phyloP scores from a whole-genome alignment of 1,284 basidiomycete species.

The Trametes hirsuta region DNA sequence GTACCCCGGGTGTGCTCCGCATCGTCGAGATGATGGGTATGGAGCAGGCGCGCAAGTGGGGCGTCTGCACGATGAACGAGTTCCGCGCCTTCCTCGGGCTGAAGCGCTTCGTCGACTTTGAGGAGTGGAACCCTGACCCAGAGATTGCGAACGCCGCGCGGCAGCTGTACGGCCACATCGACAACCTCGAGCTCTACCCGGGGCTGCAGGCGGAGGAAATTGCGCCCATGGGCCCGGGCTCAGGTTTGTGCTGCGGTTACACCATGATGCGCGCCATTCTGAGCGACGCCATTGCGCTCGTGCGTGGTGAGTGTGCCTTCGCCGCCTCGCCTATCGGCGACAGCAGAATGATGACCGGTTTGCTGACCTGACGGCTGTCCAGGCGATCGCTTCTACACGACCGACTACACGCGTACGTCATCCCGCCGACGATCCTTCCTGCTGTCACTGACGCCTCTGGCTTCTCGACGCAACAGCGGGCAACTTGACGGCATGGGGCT shows the following conservation, averaged over 20 bases:
- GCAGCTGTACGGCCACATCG: constrained; percentile 72
- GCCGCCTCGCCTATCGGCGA: too few species aligned
- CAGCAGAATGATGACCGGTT: too few species aligned
- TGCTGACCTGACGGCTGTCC: constrained; percentile 14
- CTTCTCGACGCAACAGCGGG: constrained; percentile 44
- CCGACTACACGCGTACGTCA: constrained; percentile 64
- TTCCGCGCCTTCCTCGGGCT: constrained; percentile 61
- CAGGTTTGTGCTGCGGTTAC: constrained; percentile 85
- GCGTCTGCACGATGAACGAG: constrained; percentile 73
- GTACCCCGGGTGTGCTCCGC: constrained; percentile 69
- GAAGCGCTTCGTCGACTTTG: constrained; percentile 60
- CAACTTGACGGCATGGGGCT: constrained; percentile 80
- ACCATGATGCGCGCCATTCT: constrained; percentile 87
- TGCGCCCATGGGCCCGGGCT: constrained; percentile 62
- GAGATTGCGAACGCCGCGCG: constrained; percentile 66
- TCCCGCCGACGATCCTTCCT: not conserved
- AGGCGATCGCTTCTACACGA: constrained; percentile 79
- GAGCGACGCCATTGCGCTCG: constrained; percentile 80
- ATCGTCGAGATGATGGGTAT: constrained; percentile 78
- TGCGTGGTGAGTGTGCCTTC: constrained; percentile 30
- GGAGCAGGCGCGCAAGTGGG: constrained; percentile 72
- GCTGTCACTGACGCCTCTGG: constrained; percentile 1
- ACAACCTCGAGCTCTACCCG: constrained; percentile 76
- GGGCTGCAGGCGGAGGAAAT: constrained; percentile 78
- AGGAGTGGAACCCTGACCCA: constrained; percentile 79